Conservation (phyloP, 202 grass and related monocot species). For the Saccharum hybrid region DNA sequence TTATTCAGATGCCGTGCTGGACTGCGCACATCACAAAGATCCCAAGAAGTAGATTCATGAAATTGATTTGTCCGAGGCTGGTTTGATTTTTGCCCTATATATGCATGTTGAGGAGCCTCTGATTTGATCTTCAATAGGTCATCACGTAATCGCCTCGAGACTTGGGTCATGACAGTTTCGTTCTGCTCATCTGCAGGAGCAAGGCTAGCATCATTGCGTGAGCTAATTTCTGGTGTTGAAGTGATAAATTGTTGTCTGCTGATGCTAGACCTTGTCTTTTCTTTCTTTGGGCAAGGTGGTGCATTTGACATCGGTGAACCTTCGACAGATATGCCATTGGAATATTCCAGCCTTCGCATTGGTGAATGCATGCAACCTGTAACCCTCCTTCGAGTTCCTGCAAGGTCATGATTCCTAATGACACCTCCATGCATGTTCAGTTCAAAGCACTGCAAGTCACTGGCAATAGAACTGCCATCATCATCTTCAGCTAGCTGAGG, state of each 20-base stretch:
- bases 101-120: slow-evolving; percentile 52
- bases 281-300: slow-evolving; percentile 35
- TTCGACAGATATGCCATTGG: slow-evolving; percentile 43
- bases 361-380: slow-evolving; percentile 56
- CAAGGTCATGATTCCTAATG: slow-evolving; percentile 40
- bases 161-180: slow-evolving; percentile 54
- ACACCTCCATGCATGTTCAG: slow-evolving; percentile 59
- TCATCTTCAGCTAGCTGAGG: slow-evolving; percentile 83
- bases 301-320: slow-evolving; percentile 40
- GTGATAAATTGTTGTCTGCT: slow-evolving; percentile 40
- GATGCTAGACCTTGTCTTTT: slow-evolving; percentile 35
- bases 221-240: slow-evolving; percentile 39
- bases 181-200: slow-evolving; percentile 39
- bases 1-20: slow-evolving; percentile 37
- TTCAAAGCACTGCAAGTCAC: slow-evolving; percentile 91
- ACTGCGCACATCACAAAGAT: slow-evolving; percentile 45
- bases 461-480: slow-evolving; percentile 73
- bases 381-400: slow-evolving; percentile 44
- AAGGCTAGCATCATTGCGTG: slow-evolving; percentile 19
- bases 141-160: slow-evolving; percentile 47
- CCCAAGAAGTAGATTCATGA: slow-evolving; percentile 32
- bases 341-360: slow-evolving; percentile 63
- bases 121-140: slow-evolving; percentile 56
- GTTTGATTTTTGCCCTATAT: slow-evolving; percentile 41
- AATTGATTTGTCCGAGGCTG: slow-evolving; percentile 40